Base-by-base conservation (phyloP, 1,284 basidiomycete species). In the Papiliotrema flavescens region DNA sequence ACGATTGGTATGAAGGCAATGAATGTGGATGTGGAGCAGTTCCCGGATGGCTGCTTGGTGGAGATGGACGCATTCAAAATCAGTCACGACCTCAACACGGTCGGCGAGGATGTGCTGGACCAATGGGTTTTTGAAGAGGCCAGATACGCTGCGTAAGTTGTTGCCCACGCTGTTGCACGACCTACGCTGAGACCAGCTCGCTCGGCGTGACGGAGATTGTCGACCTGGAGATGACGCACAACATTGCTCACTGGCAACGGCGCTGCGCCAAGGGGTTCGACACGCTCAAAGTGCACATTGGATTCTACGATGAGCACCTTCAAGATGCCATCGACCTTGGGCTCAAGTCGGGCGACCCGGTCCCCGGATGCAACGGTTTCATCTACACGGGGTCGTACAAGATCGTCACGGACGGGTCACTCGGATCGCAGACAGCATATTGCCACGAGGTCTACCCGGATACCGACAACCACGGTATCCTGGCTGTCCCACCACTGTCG, bases 201-300 rank as follows among this genome's bases (percentile, higher is more conserved):
- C 60, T 67, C 28, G 71, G 71, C 14, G 64, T 73, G 22, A 72
- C 70, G 2, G 62, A 67, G 49, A 63, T 75, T n/a, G 66, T 70
- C 41, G 73, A 75, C 23, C 60, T 75, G n/a, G 73, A 75, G 56
- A 69, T 69, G 62, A 63, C 59, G 9, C 62, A 65, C 58, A 71
- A 70, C 53, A 62, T 71, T 13, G 32, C 45, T 0, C 52, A 55
- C 23, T 73, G 66, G 66, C 40, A 51, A 42, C 49, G 68, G 3
- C 57, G 72, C 1, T 55, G 59, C 13, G 32, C 49, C n/a, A 61
- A 60, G 26, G 68, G 63, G n/a, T 60, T 71, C 42, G 19, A 56
- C 36, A 41, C 44, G 8, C 62, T 70, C n/a, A 62, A 71, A 3
- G 65, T 74, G 2, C 60, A 67, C 40, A 57, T 63, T 26, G 73